A percentile compares a stretch with the other conserved stretches of the same genome.
Conservation (phyloP, 2,329 filamentous ascomycete genomes). For the Fusarium sambucinum region DNA sequence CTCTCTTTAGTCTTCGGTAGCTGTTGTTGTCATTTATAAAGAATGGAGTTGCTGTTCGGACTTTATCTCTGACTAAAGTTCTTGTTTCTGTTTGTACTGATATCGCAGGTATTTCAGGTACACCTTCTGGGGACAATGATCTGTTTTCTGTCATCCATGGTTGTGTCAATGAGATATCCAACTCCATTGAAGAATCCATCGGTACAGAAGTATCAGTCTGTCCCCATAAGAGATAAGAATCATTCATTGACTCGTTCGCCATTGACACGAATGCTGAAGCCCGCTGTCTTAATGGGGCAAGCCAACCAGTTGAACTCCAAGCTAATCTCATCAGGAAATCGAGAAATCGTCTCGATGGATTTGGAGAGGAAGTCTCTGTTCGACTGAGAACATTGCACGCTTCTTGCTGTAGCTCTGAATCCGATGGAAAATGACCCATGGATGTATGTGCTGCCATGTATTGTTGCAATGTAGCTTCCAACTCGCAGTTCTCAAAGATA, state of each 20-base stretch:
- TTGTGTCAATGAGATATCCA: conserved; percentile 17
- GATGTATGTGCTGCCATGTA: conserved; percentile 28
- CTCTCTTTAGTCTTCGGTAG: conserved; percentile 28
- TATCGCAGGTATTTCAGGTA: conserved; percentile 14
- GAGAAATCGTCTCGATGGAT: conserved; percentile 28
- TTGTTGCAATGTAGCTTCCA: conserved; percentile 28
- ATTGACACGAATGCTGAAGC: conserved; percentile 3
- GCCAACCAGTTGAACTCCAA: conserved; percentile 34
- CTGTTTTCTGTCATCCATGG: conserved; percentile 29
- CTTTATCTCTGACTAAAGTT: conserved; percentile 19
- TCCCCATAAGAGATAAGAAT: conserved; percentile 23
- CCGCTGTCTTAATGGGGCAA: conserved; percentile 25
- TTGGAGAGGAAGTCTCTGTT: conserved; percentile 1
- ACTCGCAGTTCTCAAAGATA: conserved; percentile 39
- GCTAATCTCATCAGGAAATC: conserved; percentile 36
- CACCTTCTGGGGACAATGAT: conserved; percentile 23
- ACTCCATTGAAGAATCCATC: conserved; percentile 17
- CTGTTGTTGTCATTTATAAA: conserved; percentile 42
- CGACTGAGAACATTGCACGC: conserved; percentile 24
- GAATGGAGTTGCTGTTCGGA: conserved; percentile 33
- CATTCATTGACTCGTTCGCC: conserved; percentile 4
- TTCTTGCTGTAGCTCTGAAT: conserved; percentile 36
- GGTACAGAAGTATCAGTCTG: conserved; percentile 7
- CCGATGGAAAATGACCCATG: conserved; percentile 27
- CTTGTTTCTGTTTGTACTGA: conserved; percentile 12